phyloP scores from a whole-genome alignment of 2,329 filamentous ascomycete species.

The Eutypa lata region DNA sequence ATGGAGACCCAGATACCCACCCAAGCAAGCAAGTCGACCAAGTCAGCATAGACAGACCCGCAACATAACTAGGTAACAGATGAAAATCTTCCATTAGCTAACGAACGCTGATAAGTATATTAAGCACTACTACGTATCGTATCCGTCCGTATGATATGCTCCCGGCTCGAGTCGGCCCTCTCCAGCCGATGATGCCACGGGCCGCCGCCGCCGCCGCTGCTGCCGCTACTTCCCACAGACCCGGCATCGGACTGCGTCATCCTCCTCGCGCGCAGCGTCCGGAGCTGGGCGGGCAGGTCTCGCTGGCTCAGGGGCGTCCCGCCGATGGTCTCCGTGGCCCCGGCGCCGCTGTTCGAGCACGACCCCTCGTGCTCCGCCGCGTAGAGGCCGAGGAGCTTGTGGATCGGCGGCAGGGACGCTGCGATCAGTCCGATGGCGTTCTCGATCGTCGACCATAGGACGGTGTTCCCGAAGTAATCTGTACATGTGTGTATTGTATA shows the following conservation, averaged over 20 bases:
- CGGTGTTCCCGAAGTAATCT: background rate
- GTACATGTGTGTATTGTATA: background rate
- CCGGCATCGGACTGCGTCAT: background rate
- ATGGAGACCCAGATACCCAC: too few species aligned
- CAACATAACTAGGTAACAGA: too few species aligned
- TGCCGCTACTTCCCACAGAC: background rate
- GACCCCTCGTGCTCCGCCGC: background rate
- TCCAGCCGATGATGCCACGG: background rate
- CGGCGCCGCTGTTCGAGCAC: background rate
- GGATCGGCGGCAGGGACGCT: background rate
- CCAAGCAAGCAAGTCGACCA: too few species aligned
- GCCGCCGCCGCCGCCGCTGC: too few species aligned
- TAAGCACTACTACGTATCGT: background rate
- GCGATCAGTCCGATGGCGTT: conserved; percentile 2
- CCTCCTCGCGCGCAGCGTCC: background rate
- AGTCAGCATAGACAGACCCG: too few species aligned
- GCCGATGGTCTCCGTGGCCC: conserved; percentile 3
- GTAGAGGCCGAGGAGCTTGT: background rate
- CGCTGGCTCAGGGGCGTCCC: conserved; percentile 1
- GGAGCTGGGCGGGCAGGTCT: background rate
- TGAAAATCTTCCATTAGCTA: too few species aligned
- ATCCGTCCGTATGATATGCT: background rate
- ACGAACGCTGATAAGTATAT: background rate
- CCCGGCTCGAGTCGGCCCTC: background rate
- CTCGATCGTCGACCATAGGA: conserved; percentile 1